Conservation (phyloP, 139 green algal species). For the Coelastrella sp. region DNA sequence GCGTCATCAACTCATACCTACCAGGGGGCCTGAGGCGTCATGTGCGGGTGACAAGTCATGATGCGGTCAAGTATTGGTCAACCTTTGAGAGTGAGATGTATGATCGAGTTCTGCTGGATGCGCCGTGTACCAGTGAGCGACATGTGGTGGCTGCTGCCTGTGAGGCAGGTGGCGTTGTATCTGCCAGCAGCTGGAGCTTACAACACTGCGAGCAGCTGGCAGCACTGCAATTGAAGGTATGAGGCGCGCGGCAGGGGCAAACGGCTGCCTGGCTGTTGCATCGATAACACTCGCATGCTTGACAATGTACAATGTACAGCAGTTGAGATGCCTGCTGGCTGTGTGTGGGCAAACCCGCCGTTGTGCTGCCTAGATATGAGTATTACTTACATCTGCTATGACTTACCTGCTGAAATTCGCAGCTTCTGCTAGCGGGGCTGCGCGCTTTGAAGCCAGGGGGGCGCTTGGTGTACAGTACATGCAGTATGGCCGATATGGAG, state of each 20-base stretch:
- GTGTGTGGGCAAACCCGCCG: too few relatives aligned
- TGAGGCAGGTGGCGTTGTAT: background rate
- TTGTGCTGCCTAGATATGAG: too few relatives aligned
- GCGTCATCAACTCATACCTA: constrained; percentile 65
- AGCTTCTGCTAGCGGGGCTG: constrained; percentile 51
- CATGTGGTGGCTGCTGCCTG: constrained; percentile 64
- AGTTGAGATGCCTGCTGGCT: too few relatives aligned
- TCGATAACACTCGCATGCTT: too few relatives aligned
- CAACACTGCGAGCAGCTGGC: constrained; percentile 61
- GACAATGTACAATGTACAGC: too few relatives aligned
- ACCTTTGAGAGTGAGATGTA: constrained; percentile 57
- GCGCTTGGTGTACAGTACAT: constrained; percentile 78
- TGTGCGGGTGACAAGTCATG: constrained; percentile 49
- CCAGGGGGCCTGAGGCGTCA: constrained; percentile 28
- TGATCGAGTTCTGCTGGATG: constrained; percentile 76
- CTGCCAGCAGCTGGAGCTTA: constrained; percentile 59
- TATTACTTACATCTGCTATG: too few relatives aligned
- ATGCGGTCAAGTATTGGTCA: constrained; percentile 57
- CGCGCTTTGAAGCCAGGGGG: constrained; percentile 65
- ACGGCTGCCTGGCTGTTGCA: background rate
- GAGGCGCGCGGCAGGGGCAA: background rate
- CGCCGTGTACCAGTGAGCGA: constrained; percentile 74
- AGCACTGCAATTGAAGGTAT: constrained; percentile 64
- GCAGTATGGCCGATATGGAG: constrained; percentile 63
- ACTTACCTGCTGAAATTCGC: background rate